These are phyloP conservation scores for Phytophthora sp. DNA, from an alignment of 352 stramenopile species.

Conservation along the genomic window DNA sequence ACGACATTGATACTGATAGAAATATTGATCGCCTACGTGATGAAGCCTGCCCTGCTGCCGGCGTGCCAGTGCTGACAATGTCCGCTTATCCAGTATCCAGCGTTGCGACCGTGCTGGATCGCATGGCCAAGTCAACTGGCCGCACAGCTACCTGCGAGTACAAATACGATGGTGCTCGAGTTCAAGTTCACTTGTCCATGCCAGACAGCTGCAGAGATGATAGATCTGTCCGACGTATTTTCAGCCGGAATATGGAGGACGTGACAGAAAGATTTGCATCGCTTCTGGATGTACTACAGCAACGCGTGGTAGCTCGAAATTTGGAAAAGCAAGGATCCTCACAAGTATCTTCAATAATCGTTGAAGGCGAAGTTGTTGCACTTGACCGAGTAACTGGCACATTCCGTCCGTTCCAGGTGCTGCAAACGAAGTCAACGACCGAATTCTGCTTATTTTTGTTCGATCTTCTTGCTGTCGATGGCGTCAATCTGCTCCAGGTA, in stretches of 20 bases:
- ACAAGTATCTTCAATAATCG: conserved; percentile 48
- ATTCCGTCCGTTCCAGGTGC: conserved; percentile 78
- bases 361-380: conserved; percentile 83
- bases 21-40: conserved; percentile 38
- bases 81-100: conserved; percentile 75
- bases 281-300: conserved; percentile 51
- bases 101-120: conserved; percentile 50
- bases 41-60: conserved; percentile 45
- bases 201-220: background rate
- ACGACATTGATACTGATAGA: conserved; percentile 24
- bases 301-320: conserved; percentile 24
- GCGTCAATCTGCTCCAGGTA: conserved; percentile 54
- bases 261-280: conserved; percentile 72
- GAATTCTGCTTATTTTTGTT: conserved; percentile 85
- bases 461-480: conserved; percentile 68
- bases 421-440: conserved; percentile 76
- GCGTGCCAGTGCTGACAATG: conserved; percentile 82
- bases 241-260: conserved; percentile 88
- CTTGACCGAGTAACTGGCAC: conserved; percentile 51
- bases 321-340: background rate
- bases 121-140: conserved; percentile 45
- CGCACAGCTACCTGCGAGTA: conserved; percentile 69
- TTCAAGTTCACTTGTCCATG: conserved; percentile 71
- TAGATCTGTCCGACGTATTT: conserved; percentile 48
- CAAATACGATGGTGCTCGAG: conserved; percentile 86